Evolutionary conservation across 495 filamentous ascomycete genomes (phyloP).

Genomic region (Daldinia loculata): DNA sequence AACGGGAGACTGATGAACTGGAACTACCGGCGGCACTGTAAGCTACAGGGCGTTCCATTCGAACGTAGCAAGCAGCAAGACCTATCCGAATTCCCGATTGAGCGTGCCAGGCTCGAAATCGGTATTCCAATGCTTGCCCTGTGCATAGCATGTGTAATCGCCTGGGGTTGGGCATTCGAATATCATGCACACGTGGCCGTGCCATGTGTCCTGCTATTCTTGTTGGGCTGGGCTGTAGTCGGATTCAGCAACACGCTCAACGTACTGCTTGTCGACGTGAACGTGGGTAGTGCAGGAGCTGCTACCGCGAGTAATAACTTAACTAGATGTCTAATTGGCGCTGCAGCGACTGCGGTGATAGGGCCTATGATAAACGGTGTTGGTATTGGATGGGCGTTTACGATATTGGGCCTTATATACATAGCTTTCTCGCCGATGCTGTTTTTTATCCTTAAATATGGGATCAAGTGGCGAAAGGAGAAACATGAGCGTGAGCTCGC

Average conservation of each 20-base stretch:
- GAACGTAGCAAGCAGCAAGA: conserved; percentile 58
- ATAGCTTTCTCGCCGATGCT: conserved; percentile 62
- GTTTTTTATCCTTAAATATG: conserved; percentile 51
- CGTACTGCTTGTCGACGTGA: conserved; percentile 72
- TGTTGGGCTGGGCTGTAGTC: conserved; percentile 59
- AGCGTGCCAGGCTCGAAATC: conserved; percentile 68
- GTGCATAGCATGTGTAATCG: conserved; percentile 48
- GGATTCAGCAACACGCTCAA: conserved; percentile 59
- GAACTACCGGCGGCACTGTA: conserved; percentile 61
- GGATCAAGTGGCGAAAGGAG: conserved; percentile 51
- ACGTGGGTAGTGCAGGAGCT: conserved; percentile 66
- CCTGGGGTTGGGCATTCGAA: conserved; percentile 68
- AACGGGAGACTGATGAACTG: conserved; percentile 64
- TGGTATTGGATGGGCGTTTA: conserved; percentile 76
- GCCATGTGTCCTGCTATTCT: conserved; percentile 64
- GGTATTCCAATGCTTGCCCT: conserved; percentile 60
- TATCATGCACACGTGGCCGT: conserved; percentile 52
- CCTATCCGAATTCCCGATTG: conserved; percentile 68
- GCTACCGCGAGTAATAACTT: conserved; percentile 78
- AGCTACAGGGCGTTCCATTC: conserved; percentile 52
- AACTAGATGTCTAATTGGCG: conserved; percentile 71
- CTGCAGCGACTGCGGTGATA: conserved; percentile 70
- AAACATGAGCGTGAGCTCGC: conserved; percentile 28
- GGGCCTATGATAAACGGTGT: conserved; percentile 71
- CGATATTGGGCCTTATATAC: conserved; percentile 67